Evolutionary conservation across 192 early-diverging fungal species (phyloP), one percentile per base, ranked within the genome.

Genomic region (Coemansia sp.): DNA sequence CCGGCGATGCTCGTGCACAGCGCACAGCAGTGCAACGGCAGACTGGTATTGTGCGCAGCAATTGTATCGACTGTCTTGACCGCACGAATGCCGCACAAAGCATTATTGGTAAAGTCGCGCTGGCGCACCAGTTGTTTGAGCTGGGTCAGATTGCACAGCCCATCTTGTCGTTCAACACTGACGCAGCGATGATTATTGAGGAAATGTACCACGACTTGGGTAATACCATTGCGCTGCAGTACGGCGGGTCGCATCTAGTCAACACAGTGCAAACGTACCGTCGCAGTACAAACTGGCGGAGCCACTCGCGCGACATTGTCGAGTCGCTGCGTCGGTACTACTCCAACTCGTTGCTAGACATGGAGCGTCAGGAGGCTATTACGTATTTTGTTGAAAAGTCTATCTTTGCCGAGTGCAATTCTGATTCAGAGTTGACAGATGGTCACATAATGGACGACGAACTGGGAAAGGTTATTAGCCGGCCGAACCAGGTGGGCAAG

Each of bases 231-330:
- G 93, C 92, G 0, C 73, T 94, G 4, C 90, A 92, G 76, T 99
- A 99, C 69, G 95, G 97, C 57, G 97, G 97, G 12, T 97, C 95
- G 17, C 93, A 96, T 77, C 78, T 99, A 38, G 97, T 99, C 19
- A 99, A 98, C 69, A 98, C 95, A 2, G 95, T 99, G 84, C 94
- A 96, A 69, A 94, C 97, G 0, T 99, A 99, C 71, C 85, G 95
- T 17, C 92, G 95, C 64, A 94, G 93, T 57, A 94, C 90, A 53
- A 89, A 91, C 60, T 94, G 93, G 94, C 92, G 93, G 1, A 94
- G 88, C 62, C 94, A 99, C 61, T 92, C 93, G 38, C 81, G 97
- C 31, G 97, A 99, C 57, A 94, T 97, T 85, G 91, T 99, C 68
- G 97, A 99, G 70, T 90, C 91, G 22, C 85, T 98, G 54, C 78